phyloP scores from a whole-genome alignment of 768 basidiomycete genomes.

The Tubosaeta sp. region DNA sequence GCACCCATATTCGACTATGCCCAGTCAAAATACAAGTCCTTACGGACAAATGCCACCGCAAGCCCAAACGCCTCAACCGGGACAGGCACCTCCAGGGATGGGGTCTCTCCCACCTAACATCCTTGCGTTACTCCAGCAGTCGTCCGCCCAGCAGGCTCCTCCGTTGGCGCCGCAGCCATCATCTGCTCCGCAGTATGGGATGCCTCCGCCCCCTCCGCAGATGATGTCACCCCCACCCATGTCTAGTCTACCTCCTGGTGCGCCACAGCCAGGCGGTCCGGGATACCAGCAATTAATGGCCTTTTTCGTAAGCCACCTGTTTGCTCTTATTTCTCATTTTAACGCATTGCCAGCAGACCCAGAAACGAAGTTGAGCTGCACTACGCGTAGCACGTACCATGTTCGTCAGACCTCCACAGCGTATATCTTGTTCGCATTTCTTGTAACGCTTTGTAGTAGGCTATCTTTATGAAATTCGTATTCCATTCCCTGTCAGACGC shows the following conservation, averaged over 20 bases:
- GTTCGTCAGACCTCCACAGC: background rate
- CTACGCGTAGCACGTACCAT: background rate
- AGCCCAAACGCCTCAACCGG: slow-evolving; percentile 27
- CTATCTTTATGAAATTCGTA: slow-evolving; percentile 28
- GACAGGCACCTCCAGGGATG: slow-evolving; percentile 33
- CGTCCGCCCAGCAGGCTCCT: slow-evolving; percentile 34
- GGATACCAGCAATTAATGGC: slow-evolving; percentile 67
- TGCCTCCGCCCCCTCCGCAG: slow-evolving; percentile 38
- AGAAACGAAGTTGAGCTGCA: slow-evolving; percentile 23
- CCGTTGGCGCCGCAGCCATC: slow-evolving; percentile 30
- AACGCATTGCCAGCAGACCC: slow-evolving; percentile 13
- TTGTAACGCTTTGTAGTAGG: slow-evolving; percentile 15
- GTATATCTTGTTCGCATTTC: background rate
- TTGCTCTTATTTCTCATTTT: background rate
- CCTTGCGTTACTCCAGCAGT: slow-evolving; percentile 61
- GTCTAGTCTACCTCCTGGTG: slow-evolving; percentile 36
- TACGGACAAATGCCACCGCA: slow-evolving; percentile 30
- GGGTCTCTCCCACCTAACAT: slow-evolving; percentile 60
- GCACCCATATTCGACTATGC: slow-evolving; percentile 21
- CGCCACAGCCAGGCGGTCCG: slow-evolving; percentile 37
- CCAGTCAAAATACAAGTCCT: slow-evolving; percentile 18
- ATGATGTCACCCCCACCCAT: slow-evolving; percentile 46
- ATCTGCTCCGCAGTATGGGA: slow-evolving; percentile 30
- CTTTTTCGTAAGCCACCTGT: slow-evolving; percentile 49
- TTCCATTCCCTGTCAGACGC: slow-evolving; percentile 8